Evolutionary conservation across 495 filamentous ascomycete species (phyloP).

Genomic region (Neurospora sp.): DNA sequence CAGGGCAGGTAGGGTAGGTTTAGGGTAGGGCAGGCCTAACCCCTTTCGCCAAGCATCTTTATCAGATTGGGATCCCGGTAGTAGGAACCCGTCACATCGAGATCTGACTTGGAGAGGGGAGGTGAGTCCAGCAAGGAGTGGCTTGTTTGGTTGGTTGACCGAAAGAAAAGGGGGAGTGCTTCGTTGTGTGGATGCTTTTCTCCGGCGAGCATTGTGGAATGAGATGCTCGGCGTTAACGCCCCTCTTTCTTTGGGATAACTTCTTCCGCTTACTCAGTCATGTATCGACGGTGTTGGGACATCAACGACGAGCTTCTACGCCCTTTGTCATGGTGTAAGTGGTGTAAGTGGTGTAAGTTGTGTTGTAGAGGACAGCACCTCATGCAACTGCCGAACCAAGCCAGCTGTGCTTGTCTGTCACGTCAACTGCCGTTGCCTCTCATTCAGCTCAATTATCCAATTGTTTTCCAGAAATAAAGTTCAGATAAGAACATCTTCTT

Average conservation of each 20-base stretch:
- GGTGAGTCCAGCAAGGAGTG: neutral
- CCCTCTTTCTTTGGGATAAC: neutral
- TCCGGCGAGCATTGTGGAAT: neutral
- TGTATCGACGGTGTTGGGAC: neutral
- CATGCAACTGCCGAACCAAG: neutral
- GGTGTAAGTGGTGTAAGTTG: neutral
- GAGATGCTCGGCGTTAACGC: neutral
- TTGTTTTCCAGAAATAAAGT: neutral
- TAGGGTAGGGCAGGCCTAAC: neutral
- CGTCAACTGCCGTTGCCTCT: neutral
- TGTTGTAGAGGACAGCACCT: neutral
- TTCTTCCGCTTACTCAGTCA: neutral
- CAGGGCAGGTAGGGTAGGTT: neutral
- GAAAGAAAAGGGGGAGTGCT: neutral
- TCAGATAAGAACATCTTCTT: neutral
- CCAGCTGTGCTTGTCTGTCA: neutral
- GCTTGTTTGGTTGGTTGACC: neutral
- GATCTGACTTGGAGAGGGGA: neutral
- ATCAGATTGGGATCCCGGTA: neutral
- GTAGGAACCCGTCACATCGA: neutral
- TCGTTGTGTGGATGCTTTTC: neutral
- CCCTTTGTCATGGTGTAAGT: neutral
- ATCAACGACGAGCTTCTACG: neutral
- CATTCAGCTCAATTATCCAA: neutral
- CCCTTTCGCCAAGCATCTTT: neutral